A percentile compares a stretch with the other conserved stretches of the same genome.
Conservation (phyloP, 352 stramenopile genomes). For the Globisporangium middletonii region DNA sequence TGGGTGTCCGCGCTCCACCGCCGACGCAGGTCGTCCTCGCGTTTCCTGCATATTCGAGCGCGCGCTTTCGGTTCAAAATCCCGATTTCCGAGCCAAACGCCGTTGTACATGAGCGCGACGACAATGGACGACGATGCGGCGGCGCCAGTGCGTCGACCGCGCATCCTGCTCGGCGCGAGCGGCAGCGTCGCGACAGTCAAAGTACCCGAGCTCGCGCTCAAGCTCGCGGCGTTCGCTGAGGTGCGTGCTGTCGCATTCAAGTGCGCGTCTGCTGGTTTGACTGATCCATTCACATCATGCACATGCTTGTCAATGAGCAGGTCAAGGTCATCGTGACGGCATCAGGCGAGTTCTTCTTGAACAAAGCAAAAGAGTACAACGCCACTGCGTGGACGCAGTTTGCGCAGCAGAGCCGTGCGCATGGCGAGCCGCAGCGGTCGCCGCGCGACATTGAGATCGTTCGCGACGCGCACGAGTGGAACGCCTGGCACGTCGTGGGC, state of each 20-base stretch:
- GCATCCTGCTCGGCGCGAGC: constrained; percentile 69
- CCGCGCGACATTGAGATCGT: constrained; percentile 31
- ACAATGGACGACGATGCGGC: not conserved
- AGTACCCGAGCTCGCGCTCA: constrained; percentile 71
- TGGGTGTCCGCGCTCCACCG: not conserved
- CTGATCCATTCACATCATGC: not conserved
- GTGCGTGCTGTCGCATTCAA: constrained; percentile 16
- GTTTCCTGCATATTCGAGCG: not conserved
- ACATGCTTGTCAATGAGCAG: constrained; percentile 16
- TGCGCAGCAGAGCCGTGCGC: constrained; percentile 16
- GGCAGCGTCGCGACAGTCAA: constrained; percentile 88
- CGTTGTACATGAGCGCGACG: not conserved
- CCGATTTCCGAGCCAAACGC: not conserved
- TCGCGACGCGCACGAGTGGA: constrained; percentile 81
- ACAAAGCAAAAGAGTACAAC: constrained; percentile 74
- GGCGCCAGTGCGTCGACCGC: constrained; percentile 14
- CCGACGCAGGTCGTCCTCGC: not conserved
- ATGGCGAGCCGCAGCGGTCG: not conserved
- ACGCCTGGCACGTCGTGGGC: constrained; percentile 65
- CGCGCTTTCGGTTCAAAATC: not conserved
- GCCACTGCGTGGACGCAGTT: constrained; percentile 37
- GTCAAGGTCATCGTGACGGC: constrained; percentile 82
- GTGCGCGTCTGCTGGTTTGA: not conserved
- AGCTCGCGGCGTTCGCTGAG: constrained; percentile 48
- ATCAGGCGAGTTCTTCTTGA: constrained; percentile 76